Percentiles rank a stretch among this genome's conserved stretches.
These are phyloP conservation scores for Amanita jacksonii DNA, from an alignment of 768 basidiomycete genomes.

Conservation along the genomic window DNA sequence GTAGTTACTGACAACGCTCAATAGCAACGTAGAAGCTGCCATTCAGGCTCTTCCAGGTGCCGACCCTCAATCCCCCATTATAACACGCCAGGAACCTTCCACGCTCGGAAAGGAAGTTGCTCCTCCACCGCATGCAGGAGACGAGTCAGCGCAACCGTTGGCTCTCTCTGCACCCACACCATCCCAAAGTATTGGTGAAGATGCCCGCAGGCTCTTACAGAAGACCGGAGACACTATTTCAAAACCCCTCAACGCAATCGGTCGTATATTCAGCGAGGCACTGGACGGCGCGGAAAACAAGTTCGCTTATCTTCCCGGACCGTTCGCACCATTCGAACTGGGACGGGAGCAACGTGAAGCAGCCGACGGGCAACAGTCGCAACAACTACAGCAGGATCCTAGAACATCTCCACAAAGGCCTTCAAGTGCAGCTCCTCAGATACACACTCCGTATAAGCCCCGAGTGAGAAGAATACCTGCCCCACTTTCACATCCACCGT, in stretches of 20 bases:
- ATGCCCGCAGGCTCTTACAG: slow-evolving; percentile 77
- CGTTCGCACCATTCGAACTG: slow-evolving; percentile 60
- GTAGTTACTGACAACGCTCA: not conserved
- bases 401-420: no score
- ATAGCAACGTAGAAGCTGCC: slow-evolving; percentile 45
- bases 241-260: slow-evolving; percentile 83
- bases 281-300: slow-evolving; percentile 64
- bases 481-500: slow-evolving; percentile 24
- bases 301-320: slow-evolving; percentile 54
- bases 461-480: slow-evolving; percentile 50
- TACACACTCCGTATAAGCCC: slow-evolving; percentile 68
- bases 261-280: slow-evolving; percentile 81
- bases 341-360: slow-evolving; percentile 26
- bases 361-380: slow-evolving; percentile 3
- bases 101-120: slow-evolving; percentile 11
- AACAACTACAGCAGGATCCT: slow-evolving; percentile 9
- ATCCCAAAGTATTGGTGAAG: slow-evolving; percentile 45
- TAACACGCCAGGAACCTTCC: slow-evolving; percentile 18
- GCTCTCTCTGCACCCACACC: slow-evolving; percentile 52
- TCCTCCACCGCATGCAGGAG: slow-evolving; percentile 55
- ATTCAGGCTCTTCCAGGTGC: slow-evolving; percentile 40
- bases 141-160: slow-evolving; percentile 82
- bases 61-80: slow-evolving; percentile 27
- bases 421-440: slow-evolving; percentile 17
- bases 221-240: slow-evolving; percentile 87